Conservation (phyloP, 805 yeast genomes). For the Saturnispora besseyi region DNA sequence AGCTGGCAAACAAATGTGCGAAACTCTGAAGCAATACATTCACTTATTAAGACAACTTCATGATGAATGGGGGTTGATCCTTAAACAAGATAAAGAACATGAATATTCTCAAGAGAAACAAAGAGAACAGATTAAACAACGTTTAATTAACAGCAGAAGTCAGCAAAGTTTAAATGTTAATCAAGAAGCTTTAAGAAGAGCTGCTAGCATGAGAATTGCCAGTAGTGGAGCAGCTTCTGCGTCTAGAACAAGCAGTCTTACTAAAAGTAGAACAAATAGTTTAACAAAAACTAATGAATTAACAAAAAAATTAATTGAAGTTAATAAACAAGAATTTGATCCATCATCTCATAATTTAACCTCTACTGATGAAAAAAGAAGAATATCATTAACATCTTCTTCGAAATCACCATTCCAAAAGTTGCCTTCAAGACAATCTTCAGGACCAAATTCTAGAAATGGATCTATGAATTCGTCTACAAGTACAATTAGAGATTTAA, state of each 20-base stretch:
- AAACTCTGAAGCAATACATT: slow-evolving; percentile 15
- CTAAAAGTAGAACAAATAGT: slow-evolving; percentile 4
- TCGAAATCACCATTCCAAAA: slow-evolving; percentile 3
- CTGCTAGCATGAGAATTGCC: not conserved
- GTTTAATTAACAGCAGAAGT: slow-evolving; percentile 17
- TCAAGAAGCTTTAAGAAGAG: not conserved
- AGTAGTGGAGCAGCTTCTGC: not conserved
- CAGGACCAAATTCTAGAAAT: slow-evolving; percentile 1
- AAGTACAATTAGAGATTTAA: not conserved
- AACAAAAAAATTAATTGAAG: slow-evolving; percentile 1
- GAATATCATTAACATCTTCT: not conserved
- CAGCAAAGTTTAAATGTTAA: slow-evolving; percentile 1
- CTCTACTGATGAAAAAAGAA: slow-evolving; percentile 4
- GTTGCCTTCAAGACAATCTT: not conserved
- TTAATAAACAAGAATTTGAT: not conserved
- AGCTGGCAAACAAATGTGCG: slow-evolving; percentile 33
- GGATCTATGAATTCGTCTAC: not conserved
- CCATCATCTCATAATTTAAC: not conserved
- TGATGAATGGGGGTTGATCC: slow-evolving; percentile 29
- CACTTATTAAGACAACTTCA: slow-evolving; percentile 31
- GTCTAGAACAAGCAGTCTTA: not conserved
- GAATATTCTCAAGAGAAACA: slow-evolving; percentile 31
- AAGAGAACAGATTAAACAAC: slow-evolving; percentile 20
- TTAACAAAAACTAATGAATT: slow-evolving; percentile 1
- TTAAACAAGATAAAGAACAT: slow-evolving; percentile 30